phyloP scores from a whole-genome alignment of 2,329 filamentous ascomycete genomes.

The Ceratocystis diversiconidia region DNA sequence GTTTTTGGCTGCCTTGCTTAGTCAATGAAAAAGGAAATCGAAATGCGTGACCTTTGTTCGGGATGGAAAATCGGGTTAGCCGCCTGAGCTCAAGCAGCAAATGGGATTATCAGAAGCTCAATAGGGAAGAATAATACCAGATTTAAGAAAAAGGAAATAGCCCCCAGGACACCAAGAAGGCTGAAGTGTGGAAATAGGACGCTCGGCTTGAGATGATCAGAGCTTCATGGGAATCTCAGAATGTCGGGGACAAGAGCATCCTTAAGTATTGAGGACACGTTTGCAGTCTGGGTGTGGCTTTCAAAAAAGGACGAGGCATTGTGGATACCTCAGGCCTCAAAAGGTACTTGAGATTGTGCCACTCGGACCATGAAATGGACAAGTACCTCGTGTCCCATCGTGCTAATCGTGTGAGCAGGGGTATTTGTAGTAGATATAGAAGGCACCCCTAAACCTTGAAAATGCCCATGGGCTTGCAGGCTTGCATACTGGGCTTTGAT shows the following conservation, averaged over 20 bases:
- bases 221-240: background rate
- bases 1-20: constrained; percentile 13
- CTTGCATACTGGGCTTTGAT: background rate
- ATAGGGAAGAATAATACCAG: background rate
- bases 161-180: background rate
- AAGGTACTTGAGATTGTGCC: constrained; percentile 7
- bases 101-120: background rate
- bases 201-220: constrained; percentile 17
- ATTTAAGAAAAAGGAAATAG: background rate
- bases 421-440: constrained; percentile 2
- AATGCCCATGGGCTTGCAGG: background rate
- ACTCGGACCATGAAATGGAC: background rate
- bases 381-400: constrained; percentile 9
- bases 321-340: constrained; percentile 16
- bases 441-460: constrained; percentile 11
- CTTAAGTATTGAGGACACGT: constrained; percentile 20
- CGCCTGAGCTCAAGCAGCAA: background rate
- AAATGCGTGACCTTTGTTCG: background rate
- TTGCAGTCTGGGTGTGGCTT: constrained; percentile 11
- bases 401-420: constrained; percentile 4
- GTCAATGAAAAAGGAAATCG: constrained; percentile 1
- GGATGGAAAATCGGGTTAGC: constrained; percentile 1
- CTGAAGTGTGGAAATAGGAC: constrained; percentile 12
- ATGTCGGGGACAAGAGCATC: constrained; percentile 14
- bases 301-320: background rate